A percentile compares a stretch with the other conserved stretches of the same genome.
Conservation (phyloP, 179 eudicot species). For the Kewa caespitosa region DNA sequence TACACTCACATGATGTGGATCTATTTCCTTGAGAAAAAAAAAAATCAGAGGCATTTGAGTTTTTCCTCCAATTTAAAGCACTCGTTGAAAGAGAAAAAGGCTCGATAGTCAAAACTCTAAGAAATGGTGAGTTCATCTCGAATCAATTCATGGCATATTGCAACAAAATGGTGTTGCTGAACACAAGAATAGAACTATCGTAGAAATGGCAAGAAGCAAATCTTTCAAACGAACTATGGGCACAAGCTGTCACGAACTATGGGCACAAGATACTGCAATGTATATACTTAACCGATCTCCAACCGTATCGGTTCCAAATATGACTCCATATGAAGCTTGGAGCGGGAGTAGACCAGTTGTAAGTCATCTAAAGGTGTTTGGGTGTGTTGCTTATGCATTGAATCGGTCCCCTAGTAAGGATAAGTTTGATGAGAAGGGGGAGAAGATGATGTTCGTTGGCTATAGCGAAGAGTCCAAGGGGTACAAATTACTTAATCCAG, state of each 20-base stretch:
- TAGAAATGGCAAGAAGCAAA: conserved; percentile 14
- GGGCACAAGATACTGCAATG: conserved; percentile 18
- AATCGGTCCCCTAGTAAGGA: background rate
- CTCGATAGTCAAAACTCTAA: too few relatives aligned
- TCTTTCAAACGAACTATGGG: too few relatives aligned
- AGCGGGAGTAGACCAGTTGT: conserved; percentile 9
- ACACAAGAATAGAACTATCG: background rate
- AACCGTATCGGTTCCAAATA: background rate
- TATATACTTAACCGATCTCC: conserved; percentile 19
- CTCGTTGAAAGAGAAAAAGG: too few relatives aligned
- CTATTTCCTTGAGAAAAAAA: too few relatives aligned
- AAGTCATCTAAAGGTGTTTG: conserved; percentile 16
- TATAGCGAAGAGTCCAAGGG: too few relatives aligned
- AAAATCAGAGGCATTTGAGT: too few relatives aligned
- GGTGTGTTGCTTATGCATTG: background rate
- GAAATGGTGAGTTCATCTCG: too few relatives aligned
- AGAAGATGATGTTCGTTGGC: too few relatives aligned
- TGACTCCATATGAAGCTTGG: conserved; percentile 18
- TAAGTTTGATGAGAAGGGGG: background rate
- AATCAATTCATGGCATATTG: too few relatives aligned
- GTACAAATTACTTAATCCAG: too few relatives aligned
- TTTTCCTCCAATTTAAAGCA: too few relatives aligned
- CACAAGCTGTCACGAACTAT: conserved; percentile 2
- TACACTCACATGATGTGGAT: too few relatives aligned
- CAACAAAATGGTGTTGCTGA: conserved; percentile 14